Base-by-base conservation (phyloP, 768 basidiomycete species). In the Pholiota microspora region DNA sequence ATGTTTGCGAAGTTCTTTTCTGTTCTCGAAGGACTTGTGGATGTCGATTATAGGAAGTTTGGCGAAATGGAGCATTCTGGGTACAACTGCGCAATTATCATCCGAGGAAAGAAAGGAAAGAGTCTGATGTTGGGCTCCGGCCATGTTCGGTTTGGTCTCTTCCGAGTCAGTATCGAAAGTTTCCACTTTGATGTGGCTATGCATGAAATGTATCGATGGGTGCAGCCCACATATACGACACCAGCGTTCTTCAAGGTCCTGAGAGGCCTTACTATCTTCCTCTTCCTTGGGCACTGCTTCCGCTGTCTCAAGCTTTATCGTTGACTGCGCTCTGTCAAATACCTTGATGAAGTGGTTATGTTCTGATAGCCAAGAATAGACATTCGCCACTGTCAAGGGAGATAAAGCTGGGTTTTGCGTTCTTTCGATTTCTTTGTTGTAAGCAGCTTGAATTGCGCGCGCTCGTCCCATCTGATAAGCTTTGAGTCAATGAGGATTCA, bases 391-490 rank as follows among this genome's bases (percentile, higher is more conserved):
- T 3, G 71, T 71, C 46, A 80, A 61, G n/a, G 59, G 48, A 21
- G 65, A 59, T 16, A 67, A 49, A 51, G 59, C 56, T 12, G 54
- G 40, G 15, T 61, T n/a, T 15, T 56, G 51, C 9, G 49, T 32
- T 7, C 55, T 56, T 49, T 53, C 45, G 27, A 60, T 61, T 25
- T 59, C 60, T 31, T 62, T 59, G 15, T 58, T 64, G 54, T 78
- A 80, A 1, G 76, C 76, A 23, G 73, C 69, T 47, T 69, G 73
- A 45, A 82, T 66, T 35, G 77, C 78, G 44, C 67, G 70, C 8
- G 77, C 74, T 38, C 80, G 76, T 40, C 71, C 71, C 78, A 79
- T 80, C 81, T 83, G 48, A 9, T 32, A 28, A 31, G 6, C 12
- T 12, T 12, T 53, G 40, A 18, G 35, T 31, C 34, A 29, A 49